Evolutionary conservation across 2,329 filamentous ascomycete genomes (phyloP).

Genomic region (Sarocladium kiliense): DNA sequence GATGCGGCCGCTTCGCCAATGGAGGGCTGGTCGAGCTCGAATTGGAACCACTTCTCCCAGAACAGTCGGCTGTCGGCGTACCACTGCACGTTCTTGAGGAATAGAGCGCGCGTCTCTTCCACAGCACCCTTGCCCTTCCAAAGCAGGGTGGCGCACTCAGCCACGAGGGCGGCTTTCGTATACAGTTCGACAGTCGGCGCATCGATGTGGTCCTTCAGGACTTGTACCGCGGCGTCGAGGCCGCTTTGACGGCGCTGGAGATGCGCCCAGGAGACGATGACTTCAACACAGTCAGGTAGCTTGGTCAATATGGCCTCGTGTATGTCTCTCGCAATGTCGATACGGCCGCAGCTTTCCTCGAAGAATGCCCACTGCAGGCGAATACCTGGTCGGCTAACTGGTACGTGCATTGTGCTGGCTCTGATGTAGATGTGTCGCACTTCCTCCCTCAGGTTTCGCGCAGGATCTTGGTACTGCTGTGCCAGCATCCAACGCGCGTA

Average conservation of each 20-base stretch:
- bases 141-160: conserved; percentile 79
- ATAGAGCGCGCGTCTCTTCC: conserved; percentile 78
- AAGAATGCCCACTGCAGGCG: conserved; percentile 91
- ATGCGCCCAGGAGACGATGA: conserved; percentile 83
- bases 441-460: conserved; percentile 51
- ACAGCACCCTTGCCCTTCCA: conserved; percentile 83
- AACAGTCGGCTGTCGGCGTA: conserved; percentile 83
- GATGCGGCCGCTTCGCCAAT: conserved; percentile 54
- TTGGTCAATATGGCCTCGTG: conserved; percentile 73
- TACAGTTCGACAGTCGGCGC: conserved; percentile 65
- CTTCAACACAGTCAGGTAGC: conserved; percentile 79
- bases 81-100: conserved; percentile 74
- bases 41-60: conserved; percentile 84
- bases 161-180: conserved; percentile 80
- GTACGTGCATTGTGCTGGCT: conserved; percentile 79
- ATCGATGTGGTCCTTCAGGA: conserved; percentile 78
- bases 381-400: conserved; percentile 77
- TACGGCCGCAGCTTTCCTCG: conserved; percentile 76
- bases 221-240: conserved; percentile 75
- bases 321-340: conserved; percentile 77
- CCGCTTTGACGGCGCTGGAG: conserved; percentile 78
- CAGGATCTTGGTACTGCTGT: conserved; percentile 64
- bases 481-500: conserved; percentile 91
- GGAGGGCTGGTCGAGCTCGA: conserved; percentile 76
- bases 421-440: conserved; percentile 88